Evolutionary conservation across 345 rosid genomes (phyloP).

Genomic region (Rubroshorea leprosula): DNA sequence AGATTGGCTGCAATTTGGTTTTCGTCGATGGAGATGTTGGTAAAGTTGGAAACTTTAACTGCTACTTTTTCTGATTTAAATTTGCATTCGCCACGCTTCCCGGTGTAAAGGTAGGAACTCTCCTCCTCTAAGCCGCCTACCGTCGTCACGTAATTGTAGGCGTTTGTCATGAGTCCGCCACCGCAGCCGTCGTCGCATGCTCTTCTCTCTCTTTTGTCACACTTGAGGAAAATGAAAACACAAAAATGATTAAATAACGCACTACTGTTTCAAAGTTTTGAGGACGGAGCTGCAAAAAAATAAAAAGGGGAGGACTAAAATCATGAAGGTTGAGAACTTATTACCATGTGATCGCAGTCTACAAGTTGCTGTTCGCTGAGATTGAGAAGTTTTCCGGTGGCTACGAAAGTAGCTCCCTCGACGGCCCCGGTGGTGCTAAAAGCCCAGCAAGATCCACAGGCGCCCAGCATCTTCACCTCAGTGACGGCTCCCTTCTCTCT

Average conservation of each 20-base stretch:
- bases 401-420: slow-evolving; percentile 76
- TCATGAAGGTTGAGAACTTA: background rate
- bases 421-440: slow-evolving; percentile 84
- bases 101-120: slow-evolving; percentile 56
- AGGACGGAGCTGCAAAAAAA: no score
- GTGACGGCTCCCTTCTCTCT: slow-evolving; percentile 86
- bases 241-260: background rate
- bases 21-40: slow-evolving; percentile 60
- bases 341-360: slow-evolving; percentile 67
- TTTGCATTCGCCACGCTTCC: slow-evolving; percentile 58
- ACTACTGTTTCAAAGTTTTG: no score
- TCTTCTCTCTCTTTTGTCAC: slow-evolving; percentile 53
- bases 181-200: slow-evolving; percentile 71
- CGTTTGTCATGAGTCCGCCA: slow-evolving; percentile 93
- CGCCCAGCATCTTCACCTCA: slow-evolving; percentile 75
- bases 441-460: slow-evolving; percentile 95
- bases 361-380: slow-evolving; percentile 96
- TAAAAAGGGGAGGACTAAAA: no score
- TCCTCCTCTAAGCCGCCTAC: slow-evolving; percentile 82
- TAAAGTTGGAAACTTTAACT: slow-evolving; percentile 53
- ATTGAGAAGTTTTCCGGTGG: slow-evolving; percentile 72
- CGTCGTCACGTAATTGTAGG: slow-evolving; percentile 62
- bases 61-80: slow-evolving; percentile 47
- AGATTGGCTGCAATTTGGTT: slow-evolving; percentile 65
- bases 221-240: slow-evolving; percentile 25